Evolutionary conservation across 192 early-diverging fungal genomes (phyloP), one percentile per base, ranked within the genome.

Genomic region (Spizellomyces sp.): DNA sequence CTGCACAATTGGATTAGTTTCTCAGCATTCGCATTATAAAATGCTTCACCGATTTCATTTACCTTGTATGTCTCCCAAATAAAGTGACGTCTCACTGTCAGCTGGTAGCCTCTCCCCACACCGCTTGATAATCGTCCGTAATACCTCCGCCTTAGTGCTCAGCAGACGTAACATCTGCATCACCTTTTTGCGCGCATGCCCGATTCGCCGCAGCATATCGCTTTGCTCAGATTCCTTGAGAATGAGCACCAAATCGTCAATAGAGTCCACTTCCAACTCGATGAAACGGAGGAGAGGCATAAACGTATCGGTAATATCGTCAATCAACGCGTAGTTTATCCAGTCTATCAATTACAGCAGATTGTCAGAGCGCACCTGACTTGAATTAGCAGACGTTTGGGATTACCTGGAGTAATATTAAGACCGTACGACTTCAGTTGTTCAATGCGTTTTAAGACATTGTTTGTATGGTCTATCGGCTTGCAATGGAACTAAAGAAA

Each of bases 291-390:
- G 82, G 12, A 95, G 81, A 9, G 96, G 95, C 44, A 92, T 91
- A 72, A 98, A 94, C 21, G 88, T 85, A 75, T 99, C 97, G 6
- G 93, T 95, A 63, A 99, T 92, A 67, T 96, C 95, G 79, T 98
- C 96, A 69, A 98, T 86, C 12, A 98, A 75, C 0, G 94, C 94
- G 69, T 98, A 98, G 81, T 93, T 94, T 63, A 98, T 90, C 96
- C 96, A 98, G 78, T 98, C 95, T 73, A 82, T 69, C n/a, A 66
- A 58, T n/a, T 81, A 58, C 12, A n/a, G 8, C 44, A 27, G 50
- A 54, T 54, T 54, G 17, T 12, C 50, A 54, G 14, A 12, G 50
- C 1, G 27, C 27, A 36, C 27, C 50, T 4, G 17, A 19, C 0
- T 54, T 54, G 12, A 54, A 54, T 19, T 54, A 19, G 12, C 82